phyloP scores from a whole-genome alignment of 2,329 filamentous ascomycete genomes.

The Aspergillus tamarii region DNA sequence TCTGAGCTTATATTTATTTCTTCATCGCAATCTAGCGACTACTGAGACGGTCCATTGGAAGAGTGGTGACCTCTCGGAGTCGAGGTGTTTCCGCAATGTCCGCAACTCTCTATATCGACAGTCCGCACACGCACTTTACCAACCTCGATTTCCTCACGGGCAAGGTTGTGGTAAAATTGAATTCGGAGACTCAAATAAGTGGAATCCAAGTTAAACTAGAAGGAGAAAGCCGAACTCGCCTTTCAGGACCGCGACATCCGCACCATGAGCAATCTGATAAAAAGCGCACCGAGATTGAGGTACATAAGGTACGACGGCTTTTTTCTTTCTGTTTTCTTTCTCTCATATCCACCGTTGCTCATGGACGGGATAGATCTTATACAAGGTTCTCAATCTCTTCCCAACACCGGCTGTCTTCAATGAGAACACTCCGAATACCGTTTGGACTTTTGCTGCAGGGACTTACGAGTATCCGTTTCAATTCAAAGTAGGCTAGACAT shows the following conservation, averaged over 20 bases:
- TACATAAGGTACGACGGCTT: constrained; percentile 48
- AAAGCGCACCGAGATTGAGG: constrained; percentile 52
- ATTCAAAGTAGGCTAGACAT: constrained; percentile 46
- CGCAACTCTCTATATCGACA: constrained; percentile 49
- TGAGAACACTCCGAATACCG: constrained; percentile 35
- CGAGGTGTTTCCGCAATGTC: constrained; percentile 42
- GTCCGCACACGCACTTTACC: constrained; percentile 48
- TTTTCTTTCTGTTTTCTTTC: background rate
- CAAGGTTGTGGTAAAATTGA: constrained; percentile 47
- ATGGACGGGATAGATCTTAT: constrained; percentile 43
- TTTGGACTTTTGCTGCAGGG: constrained; percentile 50
- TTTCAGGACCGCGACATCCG: constrained; percentile 44
- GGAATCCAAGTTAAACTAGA: constrained; percentile 54
- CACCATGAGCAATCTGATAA: constrained; percentile 49
- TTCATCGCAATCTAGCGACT: background rate
- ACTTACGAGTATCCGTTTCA: constrained; percentile 53
- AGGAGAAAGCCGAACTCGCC: constrained; percentile 51
- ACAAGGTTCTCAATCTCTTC: constrained; percentile 52
- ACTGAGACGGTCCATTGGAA: background rate
- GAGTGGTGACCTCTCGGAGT: background rate
- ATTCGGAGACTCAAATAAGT: constrained; percentile 47
- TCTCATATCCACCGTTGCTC: background rate
- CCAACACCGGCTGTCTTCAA: constrained; percentile 48
- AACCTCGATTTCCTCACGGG: constrained; percentile 53
- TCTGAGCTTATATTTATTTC: background rate